Evolutionary conservation across 2,329 filamentous ascomycete genomes (phyloP).

Genomic region (Neonectria magnoliae): DNA sequence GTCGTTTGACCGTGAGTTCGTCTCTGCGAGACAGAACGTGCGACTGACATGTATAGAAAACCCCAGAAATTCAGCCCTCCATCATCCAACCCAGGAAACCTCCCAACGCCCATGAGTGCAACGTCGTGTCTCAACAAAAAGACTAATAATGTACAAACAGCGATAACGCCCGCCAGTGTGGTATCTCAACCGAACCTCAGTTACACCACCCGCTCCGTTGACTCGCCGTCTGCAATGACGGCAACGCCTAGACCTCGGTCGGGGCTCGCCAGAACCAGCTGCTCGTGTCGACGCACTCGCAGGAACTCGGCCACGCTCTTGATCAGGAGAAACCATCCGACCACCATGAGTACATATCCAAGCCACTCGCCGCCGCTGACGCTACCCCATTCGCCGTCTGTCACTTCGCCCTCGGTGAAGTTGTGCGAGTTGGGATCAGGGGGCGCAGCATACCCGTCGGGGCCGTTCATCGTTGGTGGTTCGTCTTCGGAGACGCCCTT

Average conservation of each 20-base stretch:
- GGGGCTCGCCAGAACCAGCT: constrained; percentile 90
- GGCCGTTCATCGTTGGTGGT: constrained; percentile 57
- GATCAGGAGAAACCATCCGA: constrained; percentile 98
- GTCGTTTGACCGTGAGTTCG: constrained; percentile 21
- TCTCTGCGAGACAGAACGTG: constrained; percentile 16
- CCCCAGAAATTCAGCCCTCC: constrained; percentile 16
- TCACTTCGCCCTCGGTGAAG: constrained; percentile 80
- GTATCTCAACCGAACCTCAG: not conserved
- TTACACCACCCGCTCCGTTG: constrained; percentile 79
- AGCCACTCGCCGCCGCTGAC: constrained; percentile 86
- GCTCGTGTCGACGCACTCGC: constrained; percentile 87
- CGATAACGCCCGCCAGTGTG: not conserved
- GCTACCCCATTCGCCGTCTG: constrained; percentile 56
- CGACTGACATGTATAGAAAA: constrained; percentile 3
- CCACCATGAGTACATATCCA: constrained; percentile 93
- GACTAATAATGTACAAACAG: constrained; percentile 23
- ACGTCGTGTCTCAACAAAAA: constrained; percentile 9
- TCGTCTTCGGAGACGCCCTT: constrained; percentile 66
- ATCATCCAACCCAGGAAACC: constrained; percentile 18
- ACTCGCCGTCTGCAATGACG: constrained; percentile 87
- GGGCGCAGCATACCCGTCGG: constrained; percentile 74
- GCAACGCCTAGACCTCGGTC: constrained; percentile 86
- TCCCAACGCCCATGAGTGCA: constrained; percentile 21
- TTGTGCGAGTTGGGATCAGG: constrained; percentile 90
- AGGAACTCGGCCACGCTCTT: constrained; percentile 92